Percentiles rank a stretch among this genome's conserved stretches.
Conservation (phyloP, 305 asterid genomes). For the Fraxinus floribunda region DNA sequence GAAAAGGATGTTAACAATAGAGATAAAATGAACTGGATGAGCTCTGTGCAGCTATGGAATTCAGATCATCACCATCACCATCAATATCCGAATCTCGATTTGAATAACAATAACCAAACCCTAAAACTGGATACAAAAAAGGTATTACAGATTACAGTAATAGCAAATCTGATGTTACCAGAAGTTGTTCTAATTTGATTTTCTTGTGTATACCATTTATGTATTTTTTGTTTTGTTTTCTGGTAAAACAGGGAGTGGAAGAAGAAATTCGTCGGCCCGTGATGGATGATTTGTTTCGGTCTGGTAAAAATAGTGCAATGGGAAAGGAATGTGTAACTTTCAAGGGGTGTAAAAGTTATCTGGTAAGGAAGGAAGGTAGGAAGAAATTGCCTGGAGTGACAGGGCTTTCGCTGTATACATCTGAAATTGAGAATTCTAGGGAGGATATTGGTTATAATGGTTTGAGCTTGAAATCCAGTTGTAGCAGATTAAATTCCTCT, state of each 20-base stretch:
- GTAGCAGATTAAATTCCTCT: conserved; percentile 22
- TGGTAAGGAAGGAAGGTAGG: conserved; percentile 36
- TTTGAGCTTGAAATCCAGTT: conserved; percentile 21
- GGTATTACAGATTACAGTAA: conserved; percentile 34
- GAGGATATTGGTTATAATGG: conserved; percentile 21
- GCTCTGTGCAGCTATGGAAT: conserved; percentile 77
- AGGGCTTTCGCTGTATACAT: conserved; percentile 51
- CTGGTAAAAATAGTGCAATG: conserved; percentile 30
- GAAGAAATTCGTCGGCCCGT: conserved; percentile 31
- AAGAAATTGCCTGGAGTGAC: conserved; percentile 39
- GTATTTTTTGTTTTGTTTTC: not conserved
- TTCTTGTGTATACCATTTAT: conserved; percentile 17
- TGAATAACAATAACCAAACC: conserved; percentile 18
- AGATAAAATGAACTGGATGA: conserved; percentile 76
- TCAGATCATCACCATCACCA: conserved; percentile 21
- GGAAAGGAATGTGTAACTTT: conserved; percentile 37
- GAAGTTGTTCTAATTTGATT: not conserved
- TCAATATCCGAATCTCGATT: conserved; percentile 23
- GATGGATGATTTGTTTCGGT: conserved; percentile 27
- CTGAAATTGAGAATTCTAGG: conserved; percentile 40
- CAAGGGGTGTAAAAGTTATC: conserved; percentile 32
- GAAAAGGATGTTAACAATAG: conserved; percentile 34
- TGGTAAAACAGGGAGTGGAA: conserved; percentile 27
- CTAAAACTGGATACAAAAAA: conserved; percentile 33
- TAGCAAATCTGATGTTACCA: conserved; percentile 2